Percentiles rank a stretch among this genome's conserved stretches.
Conservation (phyloP, 805 yeast genomes). For the Candida ipomoeae region DNA sequence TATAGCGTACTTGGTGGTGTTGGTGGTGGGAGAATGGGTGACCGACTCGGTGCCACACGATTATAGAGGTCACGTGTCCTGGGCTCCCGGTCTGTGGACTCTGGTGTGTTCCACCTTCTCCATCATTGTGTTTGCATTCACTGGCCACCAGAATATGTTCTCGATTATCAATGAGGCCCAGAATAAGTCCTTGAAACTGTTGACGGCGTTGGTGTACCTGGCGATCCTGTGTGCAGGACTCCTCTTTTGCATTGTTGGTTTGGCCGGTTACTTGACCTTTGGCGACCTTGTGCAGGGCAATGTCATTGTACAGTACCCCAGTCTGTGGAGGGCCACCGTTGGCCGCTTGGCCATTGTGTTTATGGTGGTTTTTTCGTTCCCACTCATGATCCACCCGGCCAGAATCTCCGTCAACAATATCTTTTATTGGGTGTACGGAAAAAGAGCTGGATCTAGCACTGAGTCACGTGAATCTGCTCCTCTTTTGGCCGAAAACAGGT, state of each 20-base stretch:
- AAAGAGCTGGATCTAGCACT: background rate
- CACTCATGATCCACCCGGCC: conserved; percentile 88
- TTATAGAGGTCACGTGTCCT: conserved; percentile 26
- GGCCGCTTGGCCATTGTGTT: conserved; percentile 80
- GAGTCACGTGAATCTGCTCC: too few relatives aligned
- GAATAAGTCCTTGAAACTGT: conserved; percentile 46
- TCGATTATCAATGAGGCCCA: conserved; percentile 78
- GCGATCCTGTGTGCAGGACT: conserved; percentile 59
- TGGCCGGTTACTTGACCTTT: conserved; percentile 75
- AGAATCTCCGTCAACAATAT: conserved; percentile 78
- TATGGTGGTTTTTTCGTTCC: conserved; percentile 79
- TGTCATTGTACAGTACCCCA: conserved; percentile 73
- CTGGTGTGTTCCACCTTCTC: conserved; percentile 70
- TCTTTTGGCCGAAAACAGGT: too few relatives aligned
- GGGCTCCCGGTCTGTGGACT: conserved; percentile 39
- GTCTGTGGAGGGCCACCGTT: conserved; percentile 55
- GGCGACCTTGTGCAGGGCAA: conserved; percentile 69
- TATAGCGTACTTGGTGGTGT: conserved; percentile 67
- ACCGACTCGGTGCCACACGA: conserved; percentile 47
- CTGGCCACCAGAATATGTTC: conserved; percentile 95
- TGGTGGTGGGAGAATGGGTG: conserved; percentile 70
- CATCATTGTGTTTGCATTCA: conserved; percentile 89
- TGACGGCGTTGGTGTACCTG: conserved; percentile 43
- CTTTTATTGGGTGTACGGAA: conserved; percentile 41
- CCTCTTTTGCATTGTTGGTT: conserved; percentile 69